phyloP scores from a whole-genome alignment of 2,329 filamentous ascomycete species.

The Coniochaeta hoffmannii region DNA sequence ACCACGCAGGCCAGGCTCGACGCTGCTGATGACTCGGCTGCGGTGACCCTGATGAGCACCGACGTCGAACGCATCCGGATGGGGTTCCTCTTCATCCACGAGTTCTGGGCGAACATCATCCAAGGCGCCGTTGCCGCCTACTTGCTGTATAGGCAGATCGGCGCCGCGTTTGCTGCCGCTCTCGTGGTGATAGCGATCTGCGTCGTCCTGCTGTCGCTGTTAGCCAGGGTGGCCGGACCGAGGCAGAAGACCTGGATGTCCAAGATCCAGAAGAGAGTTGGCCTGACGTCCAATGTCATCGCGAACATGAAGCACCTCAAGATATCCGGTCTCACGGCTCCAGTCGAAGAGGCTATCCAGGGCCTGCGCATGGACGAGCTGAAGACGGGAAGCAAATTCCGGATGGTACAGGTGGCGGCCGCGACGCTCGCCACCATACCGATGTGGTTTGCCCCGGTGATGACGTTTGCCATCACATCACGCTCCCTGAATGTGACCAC shows the following conservation, averaged over 20 bases:
- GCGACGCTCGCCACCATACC: slow-evolving; percentile 26
- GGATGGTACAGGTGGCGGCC: slow-evolving; percentile 16
- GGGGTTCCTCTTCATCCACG: slow-evolving; percentile 22
- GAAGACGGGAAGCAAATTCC: slow-evolving; percentile 13
- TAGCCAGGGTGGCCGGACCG: slow-evolving; percentile 13
- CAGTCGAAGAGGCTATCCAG: slow-evolving; percentile 17
- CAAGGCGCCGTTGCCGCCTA: slow-evolving; percentile 24
- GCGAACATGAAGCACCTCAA: slow-evolving; percentile 19
- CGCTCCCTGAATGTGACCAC: slow-evolving; percentile 15
- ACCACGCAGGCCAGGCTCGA: slow-evolving; percentile 18
- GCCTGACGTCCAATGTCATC: slow-evolving; percentile 13
- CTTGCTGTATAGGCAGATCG: slow-evolving; percentile 23
- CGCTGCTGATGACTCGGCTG: slow-evolving; percentile 20
- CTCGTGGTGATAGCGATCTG: slow-evolving; percentile 20
- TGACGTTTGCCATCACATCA: slow-evolving; percentile 21
- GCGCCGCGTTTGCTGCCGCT: slow-evolving; percentile 22
- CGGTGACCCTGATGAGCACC: slow-evolving; percentile 29
- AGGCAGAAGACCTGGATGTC: slow-evolving; percentile 23
- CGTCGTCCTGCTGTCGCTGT: slow-evolving; percentile 8
- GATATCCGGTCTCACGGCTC: slow-evolving; percentile 22
- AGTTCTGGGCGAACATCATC: slow-evolving; percentile 25
- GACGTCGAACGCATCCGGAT: slow-evolving; percentile 26
- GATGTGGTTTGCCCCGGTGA: slow-evolving; percentile 25
- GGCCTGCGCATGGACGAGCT: slow-evolving; percentile 16
- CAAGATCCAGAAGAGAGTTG: slow-evolving; percentile 20